Base-by-base conservation (phyloP, 2,329 filamentous ascomycete genomes). In the Aureobasidium zeae region DNA sequence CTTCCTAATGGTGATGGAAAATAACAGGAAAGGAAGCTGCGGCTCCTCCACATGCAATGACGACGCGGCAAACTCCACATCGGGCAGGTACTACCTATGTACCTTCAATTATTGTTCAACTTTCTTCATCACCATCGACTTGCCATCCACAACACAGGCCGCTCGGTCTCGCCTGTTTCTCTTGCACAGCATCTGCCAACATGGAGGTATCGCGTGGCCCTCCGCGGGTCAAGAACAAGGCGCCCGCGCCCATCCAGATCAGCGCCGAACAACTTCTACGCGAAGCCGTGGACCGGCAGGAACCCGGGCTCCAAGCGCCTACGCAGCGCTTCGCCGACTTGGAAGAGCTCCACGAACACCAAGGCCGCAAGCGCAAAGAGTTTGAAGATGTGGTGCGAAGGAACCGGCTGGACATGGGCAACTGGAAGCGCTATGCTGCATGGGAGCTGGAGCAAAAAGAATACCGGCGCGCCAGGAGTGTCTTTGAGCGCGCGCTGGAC, bases 361-460 rank as follows among this genome's bases (percentile, higher is more conserved):
- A 98, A 65, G 89, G 88, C 44, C 79, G 91, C 51, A 96, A 96
- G 69, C 76, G 91, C 54, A 91, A 88, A 64, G 91, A 94, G 58
- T 98, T 94, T 55, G 91, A 98, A 66, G 86, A 94, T 70, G 96
- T 96, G 81, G 86, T 96, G 48, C 81, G 87, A 51, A 83, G 91
- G 51, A 96, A 96, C 61, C 72, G 89, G 58, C 75, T 95, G 61
- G 94, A 93, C 59, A 87, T 96, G 74, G 94, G 94, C 71, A 96
- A 96, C 66, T 98, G 91, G 91, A 86, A 91, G 74, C 84, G 88
- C 58, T 98, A 98, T 72, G 89, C 91, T 45, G 78, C 85, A 55
- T 98, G 88, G 86, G 91, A 98, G 69, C 74, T 96, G 48, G 89
- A 98, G 62, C 91, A 98, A 67, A 96, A 96, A 65, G 91, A 98